Evolutionary conservation across 2,329 filamentous ascomycete species (phyloP), one percentile per base, ranked within the genome.

Genomic region (Alternaria alternata): DNA sequence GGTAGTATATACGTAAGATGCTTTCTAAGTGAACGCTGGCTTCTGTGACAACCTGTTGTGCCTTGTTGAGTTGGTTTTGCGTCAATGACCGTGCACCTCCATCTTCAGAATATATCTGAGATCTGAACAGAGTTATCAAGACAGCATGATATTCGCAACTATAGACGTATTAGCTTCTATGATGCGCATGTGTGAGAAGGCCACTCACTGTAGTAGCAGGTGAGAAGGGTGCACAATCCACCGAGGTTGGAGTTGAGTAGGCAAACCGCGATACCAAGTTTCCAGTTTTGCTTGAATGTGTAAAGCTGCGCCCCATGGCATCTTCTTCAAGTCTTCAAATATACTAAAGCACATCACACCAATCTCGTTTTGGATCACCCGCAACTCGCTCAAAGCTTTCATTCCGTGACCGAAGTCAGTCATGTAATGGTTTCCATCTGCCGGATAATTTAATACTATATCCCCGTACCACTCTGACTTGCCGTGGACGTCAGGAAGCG

Each of bases 401-500:
- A 64, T 55, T 16, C 43, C 32, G 12, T 64, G 38, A 14, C 58
- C 63, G 36, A 59, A 59, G 8, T 28, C 18, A 3, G n/a, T 43
- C 14, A 54, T 34, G 32, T 44, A 63, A 3, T 20, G 20, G n/a
- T 49, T 6, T 32, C 51, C 8, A 22, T 57, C 54, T 1, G 22
- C 18, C 11, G 54, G 44, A 30, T 61, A 63, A 16, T 41, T 22
- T 5, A 51, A 18, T 30, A 28, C 51, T 34, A 70, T 49, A 22
- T 71, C 64, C 9, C 61, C 51, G 38, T 71, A 70, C 68, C 68
- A 71, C 16, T 59, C 38, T 22, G 57, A 14, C 11, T 57, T 41
- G 5, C 18, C 42, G 9, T 57, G 32, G 28, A 48, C 57, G 24
- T 70, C 62, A 22, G 68, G 67, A 32, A 66, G 61, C 18, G 34